These are phyloP conservation scores for Alliaria petiolata DNA, from an alignment of 345 rosid species.

Conservation along the genomic window DNA sequence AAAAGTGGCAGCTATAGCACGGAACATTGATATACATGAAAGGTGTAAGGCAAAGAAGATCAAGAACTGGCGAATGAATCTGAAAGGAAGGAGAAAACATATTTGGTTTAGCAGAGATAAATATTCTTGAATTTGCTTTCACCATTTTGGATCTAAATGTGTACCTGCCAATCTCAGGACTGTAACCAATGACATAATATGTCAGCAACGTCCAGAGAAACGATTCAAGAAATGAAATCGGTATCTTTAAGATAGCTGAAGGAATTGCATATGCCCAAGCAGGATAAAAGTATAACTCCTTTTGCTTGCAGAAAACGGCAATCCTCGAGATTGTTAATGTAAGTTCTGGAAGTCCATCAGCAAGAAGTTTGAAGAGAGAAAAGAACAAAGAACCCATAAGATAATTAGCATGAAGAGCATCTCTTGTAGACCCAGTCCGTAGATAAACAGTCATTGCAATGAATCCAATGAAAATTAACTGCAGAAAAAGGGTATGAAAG, in stretches of 20 bases:
- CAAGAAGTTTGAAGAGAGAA: conserved; percentile 34
- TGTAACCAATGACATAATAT: conserved; percentile 51
- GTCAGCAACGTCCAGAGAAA: conserved; percentile 43
- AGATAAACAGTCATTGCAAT: conserved; percentile 40
- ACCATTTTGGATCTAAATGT: neutral
- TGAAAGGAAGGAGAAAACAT: conserved; percentile 2
- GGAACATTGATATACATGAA: conserved; percentile 48
- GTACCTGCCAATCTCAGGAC: conserved; percentile 41
- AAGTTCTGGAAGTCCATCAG: conserved; percentile 50
- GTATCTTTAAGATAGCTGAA: conserved; percentile 41
- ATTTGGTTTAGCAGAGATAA: neutral
- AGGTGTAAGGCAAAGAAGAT: conserved; percentile 48
- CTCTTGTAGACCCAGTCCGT: conserved; percentile 28
- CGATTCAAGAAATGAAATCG: conserved; percentile 39
- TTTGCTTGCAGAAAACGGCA: conserved; percentile 46
- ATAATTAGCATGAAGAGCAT: conserved; percentile 36
- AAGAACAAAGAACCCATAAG: conserved; percentile 40
- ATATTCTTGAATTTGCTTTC: neutral
- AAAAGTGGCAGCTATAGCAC: conserved; percentile 46
- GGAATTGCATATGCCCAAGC: conserved; percentile 58
- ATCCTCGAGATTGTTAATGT: conserved; percentile 40
- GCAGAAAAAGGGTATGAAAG: neutral
- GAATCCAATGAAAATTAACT: conserved; percentile 34
- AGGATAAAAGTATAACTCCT: conserved; percentile 37
- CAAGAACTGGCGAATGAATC: conserved; percentile 57